These are phyloP conservation scores for Talaromyces sp. DNA, from an alignment of 2,329 filamentous ascomycete genomes.

Conservation along the genomic window DNA sequence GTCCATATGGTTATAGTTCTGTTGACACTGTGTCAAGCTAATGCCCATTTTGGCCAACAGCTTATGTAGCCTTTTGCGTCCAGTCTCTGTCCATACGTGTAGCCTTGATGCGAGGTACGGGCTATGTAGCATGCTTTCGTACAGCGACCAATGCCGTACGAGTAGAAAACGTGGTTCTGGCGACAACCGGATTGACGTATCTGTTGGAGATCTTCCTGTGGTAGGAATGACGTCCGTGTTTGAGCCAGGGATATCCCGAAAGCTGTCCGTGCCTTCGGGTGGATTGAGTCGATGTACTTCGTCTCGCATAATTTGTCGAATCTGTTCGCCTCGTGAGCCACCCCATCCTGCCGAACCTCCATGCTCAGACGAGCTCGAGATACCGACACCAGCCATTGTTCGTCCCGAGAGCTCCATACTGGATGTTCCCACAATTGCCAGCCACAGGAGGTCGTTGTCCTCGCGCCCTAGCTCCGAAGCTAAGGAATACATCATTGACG, in stretches of 20 bases:
- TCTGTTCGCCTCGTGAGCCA: slow-evolving; percentile 73
- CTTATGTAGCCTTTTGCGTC: slow-evolving; percentile 85
- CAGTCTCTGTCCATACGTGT: slow-evolving; percentile 90
- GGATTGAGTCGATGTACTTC: slow-evolving; percentile 93
- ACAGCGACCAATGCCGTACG: slow-evolving; percentile 93
- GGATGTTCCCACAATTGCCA: slow-evolving; percentile 90
- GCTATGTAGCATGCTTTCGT: slow-evolving; percentile 97
- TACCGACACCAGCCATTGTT: slow-evolving; percentile 72
- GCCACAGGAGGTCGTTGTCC: slow-evolving; percentile 94
- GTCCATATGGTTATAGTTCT: slow-evolving; percentile 97
- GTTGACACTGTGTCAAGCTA: slow-evolving; percentile 86
- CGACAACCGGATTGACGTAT: slow-evolving; percentile 85
- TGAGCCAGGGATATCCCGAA: slow-evolving; percentile 62
- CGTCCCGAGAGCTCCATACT: slow-evolving; percentile 88
- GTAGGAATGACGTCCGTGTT: slow-evolving; percentile 81
- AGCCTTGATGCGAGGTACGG: slow-evolving; percentile 88
- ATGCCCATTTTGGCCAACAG: slow-evolving; percentile 97
- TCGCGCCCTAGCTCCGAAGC: slow-evolving; percentile 93
- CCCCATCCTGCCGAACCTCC: slow-evolving; percentile 68
- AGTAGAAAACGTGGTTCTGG: slow-evolving; percentile 91
- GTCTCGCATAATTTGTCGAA: slow-evolving; percentile 81
- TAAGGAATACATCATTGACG: slow-evolving; percentile 88
- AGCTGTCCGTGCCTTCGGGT: slow-evolving; percentile 56
- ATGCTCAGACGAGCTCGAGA: slow-evolving; percentile 53
- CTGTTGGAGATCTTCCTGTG: slow-evolving; percentile 80